Evolutionary conservation across 768 basidiomycete genomes (phyloP), one percentile per base, ranked within the genome.

Genomic region (Termitomyces eurrhizus): DNA sequence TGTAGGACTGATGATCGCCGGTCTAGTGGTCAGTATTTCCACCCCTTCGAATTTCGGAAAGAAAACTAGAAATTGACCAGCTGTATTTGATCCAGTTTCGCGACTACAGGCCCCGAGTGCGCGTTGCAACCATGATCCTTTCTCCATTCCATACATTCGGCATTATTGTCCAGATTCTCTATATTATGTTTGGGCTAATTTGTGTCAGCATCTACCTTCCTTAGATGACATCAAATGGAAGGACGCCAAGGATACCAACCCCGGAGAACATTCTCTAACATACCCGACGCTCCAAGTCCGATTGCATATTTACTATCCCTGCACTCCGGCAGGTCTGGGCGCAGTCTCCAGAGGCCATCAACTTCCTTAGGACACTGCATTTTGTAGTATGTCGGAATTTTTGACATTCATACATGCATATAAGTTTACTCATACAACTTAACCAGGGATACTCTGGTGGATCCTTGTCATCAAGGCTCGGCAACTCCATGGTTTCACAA

Each of bases 81-180:
- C 73, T 73, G 3, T 73, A 71, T 52, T 6, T 62, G 6, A 45
- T 33, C 1, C 62, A 68, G 1, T 53, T 65, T 8, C 56, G 66
- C 8, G 59, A 59, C n/a, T 16, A 68, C 35, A 29, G 21, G 4
- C 37, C 49, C 13, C 42, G 61, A 5, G 7, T 57, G 4, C 60
- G 63, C 8, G 44, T 70, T 41, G 70, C 64, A 0, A 52, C 60
- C 2, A 73, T 74, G 72, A 64, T 62, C 5, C 63, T 73, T 12
- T 74, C 76, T 14, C 37, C 73, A 0, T 77, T 77, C 64, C 75
- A 76, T 50, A 63, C 69, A 0, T 59, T 69, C n/a, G 76, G 71
- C 5, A 46, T 73, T 3, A 59, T 62, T 18, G 32, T 62, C 7
- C 70, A 74, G 41, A 18, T 75, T 4, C 42, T 71, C 9, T 56